Percentiles rank a stretch among this genome's conserved stretches.
These are phyloP conservation scores for Boletus coccyginus DNA, from an alignment of 768 basidiomycete species.

Conservation along the genomic window DNA sequence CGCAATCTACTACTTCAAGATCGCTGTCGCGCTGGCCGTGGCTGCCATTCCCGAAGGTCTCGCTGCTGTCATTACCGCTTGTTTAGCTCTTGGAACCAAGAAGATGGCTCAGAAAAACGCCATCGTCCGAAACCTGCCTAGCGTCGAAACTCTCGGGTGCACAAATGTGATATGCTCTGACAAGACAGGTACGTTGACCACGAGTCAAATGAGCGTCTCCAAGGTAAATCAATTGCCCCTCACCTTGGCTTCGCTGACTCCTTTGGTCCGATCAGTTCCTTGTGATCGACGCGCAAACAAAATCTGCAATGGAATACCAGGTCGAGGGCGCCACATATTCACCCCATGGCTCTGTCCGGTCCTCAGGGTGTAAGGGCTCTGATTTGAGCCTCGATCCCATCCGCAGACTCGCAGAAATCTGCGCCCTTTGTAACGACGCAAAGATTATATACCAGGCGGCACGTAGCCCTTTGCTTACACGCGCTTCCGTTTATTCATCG, in stretches of 20 bases:
- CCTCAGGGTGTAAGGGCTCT: conserved; percentile 60
- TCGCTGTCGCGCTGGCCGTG: conserved; percentile 97
- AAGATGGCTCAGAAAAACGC: conserved; percentile 99
- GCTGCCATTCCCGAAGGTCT: conserved; percentile 98
- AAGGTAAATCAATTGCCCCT: conserved; percentile 42
- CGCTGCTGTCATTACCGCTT: conserved; percentile 98
- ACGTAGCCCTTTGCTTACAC: conserved; percentile 24
- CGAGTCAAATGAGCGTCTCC: conserved; percentile 96
- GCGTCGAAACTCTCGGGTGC: conserved; percentile 96
- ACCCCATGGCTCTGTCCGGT: conserved; percentile 71
- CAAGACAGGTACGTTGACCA: conserved; percentile 96
- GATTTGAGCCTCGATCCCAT: conserved; percentile 67
- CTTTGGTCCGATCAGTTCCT: conserved; percentile 56
- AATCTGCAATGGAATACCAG: conserved; percentile 58
- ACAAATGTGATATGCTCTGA: conserved; percentile 99
- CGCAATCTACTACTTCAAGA: conserved; percentile 98
- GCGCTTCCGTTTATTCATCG: neutral
- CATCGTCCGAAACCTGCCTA: conserved; percentile 93
- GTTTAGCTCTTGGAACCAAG: conserved; percentile 93
- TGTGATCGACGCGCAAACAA: conserved; percentile 55
- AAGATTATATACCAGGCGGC: conserved; percentile 83
- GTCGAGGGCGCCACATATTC: conserved; percentile 95
- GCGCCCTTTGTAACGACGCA: conserved; percentile 92
- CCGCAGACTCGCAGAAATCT: conserved; percentile 86
- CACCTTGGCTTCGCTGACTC: conserved; percentile 7